Evolutionary conservation across 1,284 basidiomycete species (phyloP), one percentile per base, ranked within the genome.

Genomic region (Ganoderma lucidum): DNA sequence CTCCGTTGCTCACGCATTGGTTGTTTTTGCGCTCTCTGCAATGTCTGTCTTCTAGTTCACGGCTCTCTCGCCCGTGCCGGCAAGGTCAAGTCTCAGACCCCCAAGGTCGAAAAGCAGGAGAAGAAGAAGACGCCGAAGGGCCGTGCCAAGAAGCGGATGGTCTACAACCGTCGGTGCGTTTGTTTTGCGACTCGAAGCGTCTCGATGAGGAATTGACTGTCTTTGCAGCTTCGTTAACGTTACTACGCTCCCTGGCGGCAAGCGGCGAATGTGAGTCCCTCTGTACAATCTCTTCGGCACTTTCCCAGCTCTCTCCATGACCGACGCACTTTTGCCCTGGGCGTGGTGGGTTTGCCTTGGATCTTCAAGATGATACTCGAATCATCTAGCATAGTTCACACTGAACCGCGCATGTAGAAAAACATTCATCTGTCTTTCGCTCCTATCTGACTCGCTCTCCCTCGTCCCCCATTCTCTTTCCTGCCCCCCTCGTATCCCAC

Each of bases 41-140:
- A 35, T 23, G 37, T 35, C 35, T 35, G 5, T 39, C n/a, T 55
- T 73, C 62, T 75, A 94, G 97, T 98, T 87, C 97, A 99, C 94
- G 97, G 97, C 85, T 98, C 97, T 82, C 96, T 99, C 87, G 97
- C 97, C 85, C 97, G 97, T 91, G 97, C 96, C 84, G 97, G 96
- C 85, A 98, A 99, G 92, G 97, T 99, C 90, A 98, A 96, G 88
- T 95, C 94, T 79, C 96, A 98, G 86, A 93, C 92, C 80, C 97
- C 97, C 79, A 97, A 97, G 86, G 96, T 97, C 82, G 96, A 97
- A 81, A 91, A 93, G 84, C 95, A 97, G 87, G 96, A 98, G 88
- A 98, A 97, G 93, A 96, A 96, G 90, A 97, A 97, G 92, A 88
- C 86, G 58, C 95, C 95, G 73, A 97, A 94, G 87, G 96, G 96